A percentile compares a stretch with the other conserved stretches of the same genome.
phyloP scores from a whole-genome alignment of 495 filamentous ascomycete species.

The Podospora appendiculata region DNA sequence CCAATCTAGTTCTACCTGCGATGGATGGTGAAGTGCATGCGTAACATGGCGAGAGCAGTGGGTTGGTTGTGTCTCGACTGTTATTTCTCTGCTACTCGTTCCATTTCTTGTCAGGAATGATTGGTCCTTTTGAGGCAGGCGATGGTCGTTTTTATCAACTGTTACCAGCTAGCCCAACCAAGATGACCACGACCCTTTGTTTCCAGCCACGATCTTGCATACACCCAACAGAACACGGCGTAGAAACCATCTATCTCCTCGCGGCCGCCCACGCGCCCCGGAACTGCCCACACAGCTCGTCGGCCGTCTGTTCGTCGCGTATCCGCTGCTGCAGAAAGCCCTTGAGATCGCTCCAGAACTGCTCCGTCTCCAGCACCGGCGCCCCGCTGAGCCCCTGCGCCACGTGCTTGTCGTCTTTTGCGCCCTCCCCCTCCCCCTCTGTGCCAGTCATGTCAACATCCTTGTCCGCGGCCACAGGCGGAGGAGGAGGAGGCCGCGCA shows the following conservation, averaged over 20 bases:
- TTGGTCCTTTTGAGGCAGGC: too few species aligned
- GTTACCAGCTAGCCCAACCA: too few species aligned
- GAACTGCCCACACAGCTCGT: constrained; percentile 57
- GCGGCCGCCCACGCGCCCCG: constrained; percentile 52
- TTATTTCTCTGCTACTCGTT: too few species aligned
- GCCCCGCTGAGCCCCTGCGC: constrained; percentile 22
- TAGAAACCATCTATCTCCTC: neutral
- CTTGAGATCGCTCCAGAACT: constrained; percentile 84
- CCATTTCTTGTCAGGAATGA: too few species aligned
- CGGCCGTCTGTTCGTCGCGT: constrained; percentile 61
- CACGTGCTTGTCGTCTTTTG: constrained; percentile 11
- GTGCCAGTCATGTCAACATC: neutral
- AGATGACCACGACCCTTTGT: too few species aligned
- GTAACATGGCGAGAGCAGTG: too few species aligned
- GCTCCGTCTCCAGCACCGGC: constrained; percentile 55
- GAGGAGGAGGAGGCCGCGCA: neutral
- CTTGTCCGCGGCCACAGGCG: constrained; percentile 8
- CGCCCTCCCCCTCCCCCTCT: neutral
- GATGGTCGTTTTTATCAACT: too few species aligned
- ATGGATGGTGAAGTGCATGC: too few species aligned
- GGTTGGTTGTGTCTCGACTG: too few species aligned
- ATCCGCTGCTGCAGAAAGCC: constrained; percentile 73
- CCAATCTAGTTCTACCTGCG: too few species aligned
- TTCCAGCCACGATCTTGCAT: too few species aligned
- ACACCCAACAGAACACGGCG: constrained; percentile 8